phyloP scores from a whole-genome alignment of 495 filamentous ascomycete genomes.

The Lentithecium fluviatile region DNA sequence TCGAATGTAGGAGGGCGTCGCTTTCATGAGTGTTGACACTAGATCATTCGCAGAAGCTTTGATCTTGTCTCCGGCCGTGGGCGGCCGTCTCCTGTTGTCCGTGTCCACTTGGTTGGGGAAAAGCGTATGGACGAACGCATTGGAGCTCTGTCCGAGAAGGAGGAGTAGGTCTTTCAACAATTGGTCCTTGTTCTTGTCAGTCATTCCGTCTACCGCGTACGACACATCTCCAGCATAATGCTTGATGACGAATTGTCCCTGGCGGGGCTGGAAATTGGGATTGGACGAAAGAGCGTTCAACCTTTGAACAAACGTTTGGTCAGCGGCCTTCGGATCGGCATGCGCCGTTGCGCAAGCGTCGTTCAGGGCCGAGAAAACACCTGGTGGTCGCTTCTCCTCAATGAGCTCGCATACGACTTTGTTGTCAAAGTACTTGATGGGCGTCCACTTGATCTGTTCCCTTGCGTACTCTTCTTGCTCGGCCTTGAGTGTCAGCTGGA shows the following conservation, averaged over 20 bases:
- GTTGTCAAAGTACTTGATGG: conserved; percentile 99
- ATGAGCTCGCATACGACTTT: conserved; percentile 98
- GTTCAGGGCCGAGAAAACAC: conserved; percentile 93
- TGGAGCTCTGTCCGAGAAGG: conserved; percentile 78
- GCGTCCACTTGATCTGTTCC: conserved; percentile 97
- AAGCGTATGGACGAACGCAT: conserved; percentile 77
- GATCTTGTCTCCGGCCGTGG: conserved; percentile 96
- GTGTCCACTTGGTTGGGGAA: conserved; percentile 95
- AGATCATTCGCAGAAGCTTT: conserved; percentile 93
- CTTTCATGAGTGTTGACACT: conserved; percentile 94
- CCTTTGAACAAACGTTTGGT: conserved; percentile 91
- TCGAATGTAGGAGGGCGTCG: conserved; percentile 93
- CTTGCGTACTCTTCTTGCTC: conserved; percentile 98
- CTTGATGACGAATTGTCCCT: conserved; percentile 97
- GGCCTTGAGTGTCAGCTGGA: conserved; percentile 92
- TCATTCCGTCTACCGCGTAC: conserved; percentile 95
- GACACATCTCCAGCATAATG: conserved; percentile 98
- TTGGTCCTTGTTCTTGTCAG: conserved; percentile 99
- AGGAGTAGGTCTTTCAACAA: conserved; percentile 91
- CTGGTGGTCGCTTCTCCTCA: conserved; percentile 85
- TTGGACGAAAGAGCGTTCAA: conserved; percentile 85
- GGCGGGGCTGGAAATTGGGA: conserved; percentile 84
- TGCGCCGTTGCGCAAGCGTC: conserved; percentile 97
- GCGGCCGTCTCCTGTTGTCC: conserved; percentile 90
- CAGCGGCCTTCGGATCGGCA: conserved; percentile 88